Evolutionary conservation across 768 basidiomycete species (phyloP), one percentile per base, ranked within the genome.

Genomic region (Guyanaporus albipodus): DNA sequence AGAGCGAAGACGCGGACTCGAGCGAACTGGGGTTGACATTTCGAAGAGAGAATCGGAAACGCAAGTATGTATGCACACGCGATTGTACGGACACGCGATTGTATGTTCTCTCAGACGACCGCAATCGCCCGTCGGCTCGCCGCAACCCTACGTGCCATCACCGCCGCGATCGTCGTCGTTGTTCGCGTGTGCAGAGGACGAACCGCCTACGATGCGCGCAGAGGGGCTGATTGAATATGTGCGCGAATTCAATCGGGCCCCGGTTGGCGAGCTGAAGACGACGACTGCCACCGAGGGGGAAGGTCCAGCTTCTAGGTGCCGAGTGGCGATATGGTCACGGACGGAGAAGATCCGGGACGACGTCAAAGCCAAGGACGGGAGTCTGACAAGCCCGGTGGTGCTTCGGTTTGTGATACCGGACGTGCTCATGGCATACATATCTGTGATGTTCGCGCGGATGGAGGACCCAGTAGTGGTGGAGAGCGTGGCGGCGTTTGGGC

Each of bases 401-500:
- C 58, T 90, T 24, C 79, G 84, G 32, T 77, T 85, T 52, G 70
- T 69, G 14, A 78, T 87, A 45, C 70, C 70, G 2, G 85, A 90
- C 54, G 80, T 88, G 38, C 65, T 88, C 46, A 78, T 72, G 6
- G 79, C 80, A 46, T 89, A 82, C 68, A 58, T 88, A 35, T 78
- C 76, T 6, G 63, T 82, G 28, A 71, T 68, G 26, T 68, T 73
- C 42, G 63, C 56, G 3, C 55, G 52, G 23, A 48, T 61, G 28
- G 67, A 69, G 17, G 67, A 67, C 29, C 54, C 62, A n/a, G 66
- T 81, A 31, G 53, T 76, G 11, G 75, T 83, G 24, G 85, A 87
- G 57, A 83, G 73, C 44, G 73, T 85, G 35, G 73, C 80, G n/a
- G 77, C 75, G 9, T 86, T 88, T 61, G 87, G 84, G 6, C 80